Evolutionary conservation across 306 rosid species (phyloP), one percentile per base, ranked within the genome.

Genomic region (Quercus berberidifolia): DNA sequence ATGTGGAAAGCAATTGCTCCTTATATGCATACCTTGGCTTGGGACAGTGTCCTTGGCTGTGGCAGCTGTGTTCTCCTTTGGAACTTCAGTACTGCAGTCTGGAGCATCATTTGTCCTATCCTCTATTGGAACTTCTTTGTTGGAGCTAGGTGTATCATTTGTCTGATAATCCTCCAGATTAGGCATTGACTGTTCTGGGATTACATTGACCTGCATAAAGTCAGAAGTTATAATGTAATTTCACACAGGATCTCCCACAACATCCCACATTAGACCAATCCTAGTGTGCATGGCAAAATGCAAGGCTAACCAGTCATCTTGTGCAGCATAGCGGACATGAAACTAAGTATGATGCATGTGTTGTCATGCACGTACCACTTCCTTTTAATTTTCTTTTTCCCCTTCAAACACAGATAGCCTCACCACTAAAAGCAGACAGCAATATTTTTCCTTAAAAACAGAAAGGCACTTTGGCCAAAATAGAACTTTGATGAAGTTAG

Each of bases 21-120:
- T 75, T 30, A 25, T 25, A 78, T 63, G 31, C 51, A 70, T 91
- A 94, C 98, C 97, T 87, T 78, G 92, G 89, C 79, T 87, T 10
- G 78, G 74, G 72, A 60, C 20, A 55, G 83, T 70, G 65, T 76
- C 78, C 86, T 84, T 85, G 73, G 83, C 87, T 49, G 81, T 63
- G 21, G 78, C 79, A 46, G 91, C 75, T 73, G 68, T 74, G 51
- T 51, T 65, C 73, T 82, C 81, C 1, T 73, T 79, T 19, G 20
- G 55, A 82, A 64, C 57, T 35, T 84, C 88, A 52, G 30, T 21
- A 64, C 64, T 81, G 55, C 84, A 76, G 80, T 85, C 83, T 38
- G 76, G 58, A 38, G 57, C 81, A 12, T 82, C 84, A 73, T 71
- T 78, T 73, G 49, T 79, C 77, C 62, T 80, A 62, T 74, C 86